A percentile compares a stretch with the other conserved stretches of the same genome.
Evolutionary conservation across 2,329 filamentous ascomycete species (phyloP).

Genomic region (Scedosporium aurantiacum): DNA sequence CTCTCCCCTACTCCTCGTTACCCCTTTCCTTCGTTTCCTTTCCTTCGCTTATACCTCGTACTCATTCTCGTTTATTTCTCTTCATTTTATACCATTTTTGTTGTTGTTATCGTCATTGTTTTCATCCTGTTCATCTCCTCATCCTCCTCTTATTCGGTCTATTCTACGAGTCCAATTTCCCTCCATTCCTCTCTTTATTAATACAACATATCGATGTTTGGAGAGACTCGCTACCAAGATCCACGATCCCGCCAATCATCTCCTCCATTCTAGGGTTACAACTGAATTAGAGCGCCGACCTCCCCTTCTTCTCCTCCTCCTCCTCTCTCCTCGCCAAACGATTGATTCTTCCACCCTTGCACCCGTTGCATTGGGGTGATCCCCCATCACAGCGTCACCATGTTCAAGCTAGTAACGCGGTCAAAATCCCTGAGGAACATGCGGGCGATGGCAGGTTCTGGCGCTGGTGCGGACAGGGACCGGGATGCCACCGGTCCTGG

Average conservation of each 20-base stretch:
- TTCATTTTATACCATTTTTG: background rate
- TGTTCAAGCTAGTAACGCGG: slow-evolving; percentile 23
- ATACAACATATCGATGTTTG: background rate
- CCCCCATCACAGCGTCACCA: slow-evolving; percentile 9
- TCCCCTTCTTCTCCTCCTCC: background rate
- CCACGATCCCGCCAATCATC: background rate
- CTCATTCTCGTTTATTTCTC: background rate
- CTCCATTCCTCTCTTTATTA: too few relatives aligned
- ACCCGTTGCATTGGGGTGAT: background rate
- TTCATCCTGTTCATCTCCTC: background rate
- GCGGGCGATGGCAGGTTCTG: slow-evolving; percentile 9
- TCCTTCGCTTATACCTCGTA: too few relatives aligned
- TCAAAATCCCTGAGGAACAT: slow-evolving; percentile 19
- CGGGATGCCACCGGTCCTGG: slow-evolving; percentile 3
- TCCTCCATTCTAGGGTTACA: background rate
- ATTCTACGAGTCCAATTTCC: too few relatives aligned
- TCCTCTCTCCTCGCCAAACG: background rate
- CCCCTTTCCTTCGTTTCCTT: too few relatives aligned
- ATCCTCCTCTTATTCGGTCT: background rate
- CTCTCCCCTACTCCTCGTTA: too few relatives aligned
- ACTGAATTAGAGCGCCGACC: background rate
- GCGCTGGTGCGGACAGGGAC: background rate
- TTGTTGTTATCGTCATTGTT: background rate
- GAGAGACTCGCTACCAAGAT: background rate
- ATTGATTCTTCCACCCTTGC: background rate